Percentiles rank a stretch among this genome's conserved stretches.
phyloP scores from a whole-genome alignment of 768 basidiomycete genomes.

The Mycena filopes region DNA sequence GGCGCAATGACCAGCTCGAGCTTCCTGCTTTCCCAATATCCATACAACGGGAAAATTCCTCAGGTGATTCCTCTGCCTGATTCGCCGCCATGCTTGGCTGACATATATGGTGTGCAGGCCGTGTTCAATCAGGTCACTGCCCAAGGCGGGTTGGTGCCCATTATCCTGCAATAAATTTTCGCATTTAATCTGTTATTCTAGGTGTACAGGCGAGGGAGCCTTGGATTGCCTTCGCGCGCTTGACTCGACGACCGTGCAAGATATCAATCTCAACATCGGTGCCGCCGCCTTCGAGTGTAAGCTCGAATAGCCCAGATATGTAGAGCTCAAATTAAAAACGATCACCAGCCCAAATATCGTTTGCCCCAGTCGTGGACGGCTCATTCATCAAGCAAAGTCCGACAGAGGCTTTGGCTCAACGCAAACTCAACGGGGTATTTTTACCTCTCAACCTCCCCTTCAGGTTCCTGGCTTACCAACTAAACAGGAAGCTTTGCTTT shows the following conservation, averaged over 20 bases:
- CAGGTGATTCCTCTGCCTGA: not conserved
- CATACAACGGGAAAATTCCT: constrained; percentile 35
- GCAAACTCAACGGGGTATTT: not conserved
- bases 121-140: constrained; percentile 32
- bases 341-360: constrained; percentile 40
- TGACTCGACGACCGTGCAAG: not conserved
- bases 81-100: too few relatives aligned
- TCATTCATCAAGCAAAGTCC: constrained; percentile 45
- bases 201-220: not conserved
- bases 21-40: constrained; percentile 44
- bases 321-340: constrained; percentile 30
- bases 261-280: not conserved
- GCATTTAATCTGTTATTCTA: not conserved
- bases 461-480: not conserved
- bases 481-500: constrained; percentile 30
- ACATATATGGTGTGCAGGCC: constrained; percentile 12
- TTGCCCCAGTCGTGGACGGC: constrained; percentile 49
- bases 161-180: too few relatives aligned
- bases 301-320: constrained; percentile 39
- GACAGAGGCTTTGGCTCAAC: constrained; percentile 37
- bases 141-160: constrained; percentile 26
- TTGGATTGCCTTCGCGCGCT: not conserved
- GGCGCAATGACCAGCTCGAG: constrained; percentile 44
- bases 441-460: not conserved
- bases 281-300: not conserved